Evolutionary conservation across 192 early-diverging fungal genomes (phyloP), one percentile per base, ranked within the genome.

Genomic region (Coemansia sp.): DNA sequence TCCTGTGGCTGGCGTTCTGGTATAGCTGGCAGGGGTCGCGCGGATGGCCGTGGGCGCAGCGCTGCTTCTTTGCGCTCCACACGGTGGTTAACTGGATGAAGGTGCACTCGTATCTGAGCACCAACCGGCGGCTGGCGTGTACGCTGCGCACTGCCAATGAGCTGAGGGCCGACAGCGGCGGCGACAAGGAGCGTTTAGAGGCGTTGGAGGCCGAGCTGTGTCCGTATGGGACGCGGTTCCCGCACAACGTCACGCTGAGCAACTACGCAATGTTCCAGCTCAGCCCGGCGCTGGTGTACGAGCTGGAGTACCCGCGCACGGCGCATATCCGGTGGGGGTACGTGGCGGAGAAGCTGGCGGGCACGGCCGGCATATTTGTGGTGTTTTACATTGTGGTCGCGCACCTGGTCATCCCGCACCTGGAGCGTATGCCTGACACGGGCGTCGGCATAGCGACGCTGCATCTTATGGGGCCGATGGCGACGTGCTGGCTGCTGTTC

Each of bases 21-120:
- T 86, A 90, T 44, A 72, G 63, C 10, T 92, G 90, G 89, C 75
- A 84, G 53, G 81, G 70, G 33, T 59, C 78, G 62, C 85, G 87
- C 63, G 86, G 92, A 40, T 96, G 94, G 52, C 89, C 88, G 16
- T 96, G 95, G 94, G 90, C 94, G 9, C 95, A 98, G 77, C 88
- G 89, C 7, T 92, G 93, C 52, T 94, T 91, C 47, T 94, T 97
- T 75, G 86, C 88, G 0, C 80, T 97, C 35, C 97, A 98, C 74
- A 86, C 90, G 2, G 92, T 94, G 44, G 89, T 93, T 16, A 96
- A 95, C 89, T 86, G 97, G 75, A 95, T 98, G 95, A 98, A 98
- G 72, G 88, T 94, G 71, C 94, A 96, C 74, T 96, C 95, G n/a
- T 98, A 98, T 69, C 88, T 91, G 28, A 83, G 88, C 43, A 88